These are phyloP conservation scores for Pythium aphanidermatum DNA, from an alignment of 352 stramenopile species.

Conservation along the genomic window DNA sequence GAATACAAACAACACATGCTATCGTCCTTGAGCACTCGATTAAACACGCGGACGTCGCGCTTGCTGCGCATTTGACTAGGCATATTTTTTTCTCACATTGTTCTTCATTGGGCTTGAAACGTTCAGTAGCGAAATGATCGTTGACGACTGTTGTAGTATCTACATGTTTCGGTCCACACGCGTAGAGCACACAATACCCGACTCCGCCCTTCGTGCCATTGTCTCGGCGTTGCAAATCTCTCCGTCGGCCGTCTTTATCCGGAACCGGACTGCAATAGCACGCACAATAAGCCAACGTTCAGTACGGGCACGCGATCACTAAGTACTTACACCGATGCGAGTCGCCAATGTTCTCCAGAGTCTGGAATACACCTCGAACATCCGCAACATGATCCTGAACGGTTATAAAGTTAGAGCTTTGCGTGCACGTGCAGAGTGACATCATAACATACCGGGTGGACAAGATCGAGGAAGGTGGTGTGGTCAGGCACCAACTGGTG, in stretches of 20 bases:
- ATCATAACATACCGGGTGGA: conserved; percentile 65
- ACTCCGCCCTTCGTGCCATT: conserved; percentile 60
- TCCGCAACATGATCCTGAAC: conserved; percentile 49
- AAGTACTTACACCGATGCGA: conserved; percentile 54
- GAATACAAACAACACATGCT: too few species aligned
- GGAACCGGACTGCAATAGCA: conserved; percentile 52
- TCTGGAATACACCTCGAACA: conserved; percentile 56
- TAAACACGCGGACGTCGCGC: too few species aligned
- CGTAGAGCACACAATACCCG: conserved; percentile 73
- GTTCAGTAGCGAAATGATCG: too few species aligned
- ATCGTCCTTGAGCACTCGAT: too few species aligned
- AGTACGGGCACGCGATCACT: neutral
- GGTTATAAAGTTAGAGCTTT: too few species aligned
- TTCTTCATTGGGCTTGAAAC: too few species aligned
- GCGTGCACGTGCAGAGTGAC: too few species aligned
- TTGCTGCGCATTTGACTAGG: too few species aligned
- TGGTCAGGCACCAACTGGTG: conserved; percentile 69
- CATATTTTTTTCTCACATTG: too few species aligned
- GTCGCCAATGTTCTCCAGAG: conserved; percentile 56
- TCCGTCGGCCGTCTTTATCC: conserved; percentile 77
- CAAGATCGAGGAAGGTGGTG: conserved; percentile 79
- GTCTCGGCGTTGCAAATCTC: conserved; percentile 73
- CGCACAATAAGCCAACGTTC: conserved; percentile 1
- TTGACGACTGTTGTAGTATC: neutral
- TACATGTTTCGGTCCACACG: conserved; percentile 57